Evolutionary conservation across 495 filamentous ascomycete genomes (phyloP).

Genomic region (Amphirosellinia nigrospora): DNA sequence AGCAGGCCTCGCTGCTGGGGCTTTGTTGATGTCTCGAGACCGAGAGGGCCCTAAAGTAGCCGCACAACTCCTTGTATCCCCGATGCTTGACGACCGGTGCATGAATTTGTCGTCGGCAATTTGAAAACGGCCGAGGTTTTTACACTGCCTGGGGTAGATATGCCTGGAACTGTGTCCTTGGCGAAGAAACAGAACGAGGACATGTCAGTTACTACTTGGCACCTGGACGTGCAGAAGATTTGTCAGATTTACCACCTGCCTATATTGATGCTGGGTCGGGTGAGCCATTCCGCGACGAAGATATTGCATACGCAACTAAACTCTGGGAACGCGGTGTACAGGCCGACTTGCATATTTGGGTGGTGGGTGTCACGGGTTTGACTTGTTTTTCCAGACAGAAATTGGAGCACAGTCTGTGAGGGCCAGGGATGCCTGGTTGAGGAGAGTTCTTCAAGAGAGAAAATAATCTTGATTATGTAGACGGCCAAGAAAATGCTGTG

Average conservation of each 20-base stretch:
- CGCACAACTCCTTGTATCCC: conserved; percentile 25
- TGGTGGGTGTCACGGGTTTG: conserved; percentile 45
- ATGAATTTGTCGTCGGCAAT: conserved; percentile 22
- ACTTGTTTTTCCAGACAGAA: conserved; percentile 31
- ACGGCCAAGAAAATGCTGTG: neutral
- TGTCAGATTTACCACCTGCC: conserved; percentile 21
- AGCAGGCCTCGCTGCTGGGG: conserved; percentile 23
- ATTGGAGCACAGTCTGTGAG: neutral
- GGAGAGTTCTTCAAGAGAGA: neutral
- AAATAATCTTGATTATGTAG: neutral
- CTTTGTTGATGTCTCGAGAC: conserved; percentile 20
- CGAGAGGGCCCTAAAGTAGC: conserved; percentile 11
- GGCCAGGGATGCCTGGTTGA: neutral
- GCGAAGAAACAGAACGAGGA: conserved; percentile 11
- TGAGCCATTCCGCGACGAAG: conserved; percentile 41
- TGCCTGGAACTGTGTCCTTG: conserved; percentile 22
- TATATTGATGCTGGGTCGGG: conserved; percentile 27
- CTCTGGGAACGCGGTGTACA: conserved; percentile 40
- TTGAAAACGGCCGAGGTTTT: conserved; percentile 33
- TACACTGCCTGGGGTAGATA: neutral
- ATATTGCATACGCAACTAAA: conserved; percentile 36
- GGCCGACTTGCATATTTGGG: conserved; percentile 47
- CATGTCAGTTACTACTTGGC: conserved; percentile 1
- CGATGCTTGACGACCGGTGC: conserved; percentile 28
- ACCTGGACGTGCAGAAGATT: conserved; percentile 18